Evolutionary conservation across 345 rosid species (phyloP).

Genomic region (Acer saccharum): DNA sequence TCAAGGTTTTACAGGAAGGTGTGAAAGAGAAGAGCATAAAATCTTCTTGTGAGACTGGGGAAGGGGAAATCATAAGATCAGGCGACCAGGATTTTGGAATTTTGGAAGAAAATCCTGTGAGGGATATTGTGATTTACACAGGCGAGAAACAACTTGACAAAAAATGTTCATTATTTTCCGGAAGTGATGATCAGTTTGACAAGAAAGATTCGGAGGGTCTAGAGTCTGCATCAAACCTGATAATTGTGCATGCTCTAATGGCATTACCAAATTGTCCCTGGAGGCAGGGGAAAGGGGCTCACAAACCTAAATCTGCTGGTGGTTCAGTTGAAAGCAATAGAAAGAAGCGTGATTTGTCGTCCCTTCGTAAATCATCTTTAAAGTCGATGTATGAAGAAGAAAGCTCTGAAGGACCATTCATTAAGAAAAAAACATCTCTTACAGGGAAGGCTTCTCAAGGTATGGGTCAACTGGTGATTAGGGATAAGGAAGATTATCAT

Average conservation of each 20-base stretch:
- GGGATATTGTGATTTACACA: constrained; percentile 22
- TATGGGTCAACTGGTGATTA: constrained; percentile 1
- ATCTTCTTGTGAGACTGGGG: constrained; percentile 19
- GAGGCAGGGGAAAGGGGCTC: constrained; percentile 21
- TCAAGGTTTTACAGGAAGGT: constrained; percentile 15
- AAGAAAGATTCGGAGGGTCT: constrained; percentile 15
- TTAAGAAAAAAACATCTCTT: constrained; percentile 19
- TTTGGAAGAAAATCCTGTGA: constrained; percentile 24
- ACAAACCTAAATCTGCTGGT: constrained; percentile 23
- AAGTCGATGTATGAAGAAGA: constrained; percentile 25
- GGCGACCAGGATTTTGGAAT: constrained; percentile 13
- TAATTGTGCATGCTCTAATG: constrained; percentile 36
- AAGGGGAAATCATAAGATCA: constrained; percentile 13
- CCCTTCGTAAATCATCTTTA: constrained; percentile 22
- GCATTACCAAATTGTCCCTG: constrained; percentile 30
- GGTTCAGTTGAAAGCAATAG: constrained; percentile 34
- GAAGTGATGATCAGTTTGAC: constrained; percentile 9
- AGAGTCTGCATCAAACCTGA: constrained; percentile 16
- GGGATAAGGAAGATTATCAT: background rate
- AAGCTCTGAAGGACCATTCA: constrained; percentile 18
- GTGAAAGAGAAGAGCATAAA: constrained; percentile 14
- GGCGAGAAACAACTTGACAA: constrained; percentile 13
- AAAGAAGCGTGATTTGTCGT: constrained; percentile 27
- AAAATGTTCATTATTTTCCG: constrained; percentile 24
- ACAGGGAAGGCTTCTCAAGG: constrained; percentile 13